Evolutionary conservation across 306 rosid genomes (phyloP).

Genomic region (Cucurbita ficifolia): DNA sequence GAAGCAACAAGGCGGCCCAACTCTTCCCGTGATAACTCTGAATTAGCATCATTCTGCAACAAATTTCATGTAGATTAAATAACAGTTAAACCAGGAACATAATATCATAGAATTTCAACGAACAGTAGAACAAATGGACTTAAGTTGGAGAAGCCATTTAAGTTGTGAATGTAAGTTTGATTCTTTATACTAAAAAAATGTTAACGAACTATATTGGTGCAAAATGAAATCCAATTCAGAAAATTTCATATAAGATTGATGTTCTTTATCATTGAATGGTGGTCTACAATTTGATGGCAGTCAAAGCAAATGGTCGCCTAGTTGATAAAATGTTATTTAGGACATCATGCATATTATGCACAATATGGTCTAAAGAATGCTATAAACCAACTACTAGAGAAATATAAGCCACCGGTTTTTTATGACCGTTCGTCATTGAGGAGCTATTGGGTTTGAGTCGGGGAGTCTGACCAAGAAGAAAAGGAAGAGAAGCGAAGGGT

Average conservation of each 20-base stretch:
- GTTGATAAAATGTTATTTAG: neutral
- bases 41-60: conserved; percentile 46
- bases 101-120: conserved; percentile 1
- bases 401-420: neutral
- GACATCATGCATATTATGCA: neutral
- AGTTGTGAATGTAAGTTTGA: neutral
- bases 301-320: neutral
- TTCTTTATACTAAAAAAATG: neutral
- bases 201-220: too few species aligned
- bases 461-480: too few species aligned
- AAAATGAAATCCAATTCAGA: neutral
- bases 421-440: too few species aligned
- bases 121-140: neutral
- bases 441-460: too few species aligned
- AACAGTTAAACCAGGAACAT: conserved; percentile 4
- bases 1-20: conserved; percentile 97
- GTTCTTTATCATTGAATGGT: neutral
- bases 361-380: neutral
- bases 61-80: conserved; percentile 14
- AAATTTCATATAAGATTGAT: neutral
- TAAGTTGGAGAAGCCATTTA: neutral
- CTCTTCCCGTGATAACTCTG: conserved; percentile 81
- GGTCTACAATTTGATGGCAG: neutral
- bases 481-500: too few species aligned
- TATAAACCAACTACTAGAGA: neutral